Evolutionary conservation across 768 basidiomycete genomes (phyloP).

Genomic region (Lepiota subincarnata): DNA sequence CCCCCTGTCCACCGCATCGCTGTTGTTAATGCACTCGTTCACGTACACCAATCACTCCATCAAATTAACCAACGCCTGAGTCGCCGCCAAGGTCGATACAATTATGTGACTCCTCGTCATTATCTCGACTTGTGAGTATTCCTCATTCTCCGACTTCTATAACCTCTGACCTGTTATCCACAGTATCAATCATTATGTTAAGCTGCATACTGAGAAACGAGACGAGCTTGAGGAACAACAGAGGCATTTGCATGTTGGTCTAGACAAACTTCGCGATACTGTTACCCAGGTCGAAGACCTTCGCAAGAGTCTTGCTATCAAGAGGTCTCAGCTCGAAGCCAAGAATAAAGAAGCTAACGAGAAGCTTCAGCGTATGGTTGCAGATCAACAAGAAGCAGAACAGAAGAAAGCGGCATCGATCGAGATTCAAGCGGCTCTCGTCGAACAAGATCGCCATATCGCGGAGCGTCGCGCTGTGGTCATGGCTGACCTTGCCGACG

Average conservation of each 20-base stretch:
- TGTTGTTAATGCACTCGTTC: constrained; percentile 89
- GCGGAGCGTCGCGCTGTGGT: constrained; percentile 85
- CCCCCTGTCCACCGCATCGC: constrained; percentile 91
- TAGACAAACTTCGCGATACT: constrained; percentile 94
- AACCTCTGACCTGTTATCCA: constrained; percentile 10
- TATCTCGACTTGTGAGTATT: constrained; percentile 93
- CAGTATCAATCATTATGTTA: constrained; percentile 96
- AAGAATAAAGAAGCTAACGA: constrained; percentile 96
- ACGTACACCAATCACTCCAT: constrained; percentile 86
- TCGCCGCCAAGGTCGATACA: constrained; percentile 91
- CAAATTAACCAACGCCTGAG: constrained; percentile 86
- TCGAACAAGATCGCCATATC: constrained; percentile 87
- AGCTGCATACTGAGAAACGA: constrained; percentile 91
- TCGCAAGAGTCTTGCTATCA: constrained; percentile 90
- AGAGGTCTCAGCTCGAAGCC: constrained; percentile 86
- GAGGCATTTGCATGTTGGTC: constrained; percentile 94
- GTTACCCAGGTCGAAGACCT: constrained; percentile 97
- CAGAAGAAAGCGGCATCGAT: constrained; percentile 97
- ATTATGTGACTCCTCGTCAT: constrained; percentile 95
- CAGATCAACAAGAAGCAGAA: constrained; percentile 98
- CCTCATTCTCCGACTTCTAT: constrained; percentile 7
- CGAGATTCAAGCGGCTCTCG: constrained; percentile 90
- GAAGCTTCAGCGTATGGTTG: constrained; percentile 96
- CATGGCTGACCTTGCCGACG: constrained; percentile 93
- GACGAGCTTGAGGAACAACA: constrained; percentile 98